A percentile compares a stretch with the other conserved stretches of the same genome.
phyloP scores from a whole-genome alignment of 1,284 basidiomycete genomes.

The Pterulicium gracile region DNA sequence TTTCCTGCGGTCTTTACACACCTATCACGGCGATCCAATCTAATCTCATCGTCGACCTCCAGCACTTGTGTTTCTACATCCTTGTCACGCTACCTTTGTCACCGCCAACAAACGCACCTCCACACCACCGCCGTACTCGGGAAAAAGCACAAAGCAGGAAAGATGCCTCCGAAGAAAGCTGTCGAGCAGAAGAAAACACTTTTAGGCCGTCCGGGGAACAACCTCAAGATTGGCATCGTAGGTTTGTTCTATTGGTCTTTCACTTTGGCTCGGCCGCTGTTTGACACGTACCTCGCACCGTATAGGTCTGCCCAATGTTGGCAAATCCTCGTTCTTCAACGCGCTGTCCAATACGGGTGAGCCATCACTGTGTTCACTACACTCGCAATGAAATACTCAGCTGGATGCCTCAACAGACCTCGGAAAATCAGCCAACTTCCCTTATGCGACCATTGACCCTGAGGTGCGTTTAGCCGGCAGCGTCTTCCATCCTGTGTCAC shows the following conservation, averaged over 20 bases:
- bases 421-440: slow-evolving; percentile 98
- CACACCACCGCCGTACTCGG: slow-evolving; percentile 15
- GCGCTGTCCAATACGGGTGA: slow-evolving; percentile 82
- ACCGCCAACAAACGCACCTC: not conserved
- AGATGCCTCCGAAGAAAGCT: slow-evolving; percentile 75
- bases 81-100: not conserved
- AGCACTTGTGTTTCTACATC: slow-evolving; percentile 9
- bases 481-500: slow-evolving; percentile 1
- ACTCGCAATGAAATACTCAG: not conserved
- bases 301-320: slow-evolving; percentile 84
- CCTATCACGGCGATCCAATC: not conserved
- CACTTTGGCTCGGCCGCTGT: slow-evolving; percentile 12
- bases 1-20: too few relatives aligned
- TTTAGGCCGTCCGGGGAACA: slow-evolving; percentile 87
- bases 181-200: slow-evolving; percentile 74
- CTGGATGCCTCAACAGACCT: slow-evolving; percentile 46
- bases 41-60: slow-evolving; percentile 8
- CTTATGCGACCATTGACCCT: slow-evolving; percentile 93
- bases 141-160: slow-evolving; percentile 39
- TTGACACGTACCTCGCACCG: too few relatives aligned
- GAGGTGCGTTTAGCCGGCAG: slow-evolving; percentile 31
- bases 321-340: slow-evolving; percentile 94
- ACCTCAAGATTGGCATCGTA: slow-evolving; percentile 94
- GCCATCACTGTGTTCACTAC: slow-evolving; percentile 10
- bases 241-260: slow-evolving; percentile 43